These are phyloP conservation scores for Lonicera japonica DNA, from an alignment of 129 eudicot genomes.

Conservation along the genomic window DNA sequence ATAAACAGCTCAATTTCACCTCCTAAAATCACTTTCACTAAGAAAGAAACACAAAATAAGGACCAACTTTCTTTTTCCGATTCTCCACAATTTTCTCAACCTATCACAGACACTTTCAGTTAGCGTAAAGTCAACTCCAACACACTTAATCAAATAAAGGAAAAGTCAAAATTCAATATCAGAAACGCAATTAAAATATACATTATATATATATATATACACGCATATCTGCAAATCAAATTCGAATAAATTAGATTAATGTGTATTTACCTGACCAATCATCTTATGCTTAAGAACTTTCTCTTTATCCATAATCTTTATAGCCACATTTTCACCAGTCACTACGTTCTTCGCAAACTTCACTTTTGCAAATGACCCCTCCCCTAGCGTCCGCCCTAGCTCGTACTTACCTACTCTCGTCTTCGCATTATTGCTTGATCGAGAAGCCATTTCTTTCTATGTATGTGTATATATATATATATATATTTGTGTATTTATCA, in stretches of 20 bases:
- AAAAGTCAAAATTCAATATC: not conserved
- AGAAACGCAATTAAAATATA: not conserved
- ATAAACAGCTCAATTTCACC: no score
- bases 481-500: slow-evolving; percentile 21
- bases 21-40: no score
- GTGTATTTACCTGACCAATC: slow-evolving; percentile 56
- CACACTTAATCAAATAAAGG: not conserved
- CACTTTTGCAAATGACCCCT: slow-evolving; percentile 82
- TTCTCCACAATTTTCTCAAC: no score
- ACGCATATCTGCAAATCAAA: no score
- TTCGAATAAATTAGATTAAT: no score
- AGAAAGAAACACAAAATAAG: no score
- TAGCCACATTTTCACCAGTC: slow-evolving; percentile 65
- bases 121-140: not conserved
- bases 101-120: not conserved
- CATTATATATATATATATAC: no score
- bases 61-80: no score
- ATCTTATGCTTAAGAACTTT: slow-evolving; percentile 80
- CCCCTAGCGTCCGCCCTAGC: slow-evolving; percentile 74
- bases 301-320: slow-evolving; percentile 76
- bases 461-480: slow-evolving; percentile 12
- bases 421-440: slow-evolving; percentile 27
- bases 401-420: slow-evolving; percentile 75
- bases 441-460: slow-evolving; percentile 4
- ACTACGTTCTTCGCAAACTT: slow-evolving; percentile 60